Percentiles rank a stretch among this genome's conserved stretches.
Evolutionary conservation across 257 asterid species (phyloP).

Genomic region (Nicotiana obtusifolia): DNA sequence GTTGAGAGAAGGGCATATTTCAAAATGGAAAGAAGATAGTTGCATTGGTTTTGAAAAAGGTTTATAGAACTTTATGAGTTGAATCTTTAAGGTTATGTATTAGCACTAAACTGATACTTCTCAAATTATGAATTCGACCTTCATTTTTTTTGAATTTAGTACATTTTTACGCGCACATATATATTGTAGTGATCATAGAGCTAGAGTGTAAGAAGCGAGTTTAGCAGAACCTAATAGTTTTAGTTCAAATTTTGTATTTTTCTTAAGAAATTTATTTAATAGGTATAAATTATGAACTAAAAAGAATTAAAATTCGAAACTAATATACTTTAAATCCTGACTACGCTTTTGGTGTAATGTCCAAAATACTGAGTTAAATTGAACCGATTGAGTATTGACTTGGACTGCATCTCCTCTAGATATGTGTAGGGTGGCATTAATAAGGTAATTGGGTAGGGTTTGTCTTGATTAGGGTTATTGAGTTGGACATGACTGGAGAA

Average conservation of each 20-base stretch:
- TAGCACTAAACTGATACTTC: not conserved
- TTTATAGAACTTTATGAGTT: not conserved
- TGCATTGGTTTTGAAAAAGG: conserved; percentile 28
- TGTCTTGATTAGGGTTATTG: conserved; percentile 49
- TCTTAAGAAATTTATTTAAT: too few species aligned
- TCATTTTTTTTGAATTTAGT: not conserved
- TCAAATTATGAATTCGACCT: too few species aligned
- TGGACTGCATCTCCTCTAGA: not conserved
- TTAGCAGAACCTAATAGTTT: too few species aligned
- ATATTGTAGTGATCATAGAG: not conserved
- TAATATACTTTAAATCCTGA: too few species aligned
- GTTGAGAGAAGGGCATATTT: not conserved
- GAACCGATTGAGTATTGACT: not conserved
- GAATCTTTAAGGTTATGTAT: too few species aligned
- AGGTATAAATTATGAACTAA: too few species aligned
- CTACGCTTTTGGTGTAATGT: too few species aligned
- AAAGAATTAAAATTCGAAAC: too few species aligned
- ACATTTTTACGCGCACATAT: not conserved
- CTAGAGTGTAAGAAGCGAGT: too few species aligned
- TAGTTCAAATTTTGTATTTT: too few species aligned
- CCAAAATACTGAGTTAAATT: not conserved
- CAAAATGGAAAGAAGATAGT: not conserved
- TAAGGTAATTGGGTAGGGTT: conserved; percentile 31
- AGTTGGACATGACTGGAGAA: conserved; percentile 37
- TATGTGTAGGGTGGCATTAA: conserved; percentile 7